A percentile compares a stretch with the other conserved stretches of the same genome.
Evolutionary conservation across 805 yeast species (phyloP).

Genomic region (Candida yuanshanica): DNA sequence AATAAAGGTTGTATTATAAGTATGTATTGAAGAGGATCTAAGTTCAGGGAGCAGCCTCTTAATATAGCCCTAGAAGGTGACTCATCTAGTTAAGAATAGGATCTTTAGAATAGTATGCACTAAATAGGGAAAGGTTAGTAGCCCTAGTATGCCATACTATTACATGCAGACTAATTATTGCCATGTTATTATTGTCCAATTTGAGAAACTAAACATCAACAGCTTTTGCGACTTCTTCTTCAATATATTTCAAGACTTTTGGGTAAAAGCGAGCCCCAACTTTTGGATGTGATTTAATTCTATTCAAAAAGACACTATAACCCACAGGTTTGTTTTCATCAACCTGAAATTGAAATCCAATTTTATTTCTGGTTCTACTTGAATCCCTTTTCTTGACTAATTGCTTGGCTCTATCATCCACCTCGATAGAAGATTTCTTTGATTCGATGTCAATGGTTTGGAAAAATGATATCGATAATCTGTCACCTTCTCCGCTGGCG

Average conservation of each 20-base stretch:
- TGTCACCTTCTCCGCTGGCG: constrained; percentile 21
- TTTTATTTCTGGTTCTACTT: constrained; percentile 15
- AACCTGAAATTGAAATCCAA: constrained; percentile 24
- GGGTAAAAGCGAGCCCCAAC: constrained; percentile 44
- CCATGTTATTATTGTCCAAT: too few relatives aligned
- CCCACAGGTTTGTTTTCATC: constrained; percentile 37
- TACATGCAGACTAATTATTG: too few relatives aligned
- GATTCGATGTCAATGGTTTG: constrained; percentile 36
- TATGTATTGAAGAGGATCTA: too few relatives aligned
- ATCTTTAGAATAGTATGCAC: too few relatives aligned
- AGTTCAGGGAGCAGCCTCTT: too few relatives aligned
- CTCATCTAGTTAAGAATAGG: too few relatives aligned
- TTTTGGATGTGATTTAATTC: constrained; percentile 45
- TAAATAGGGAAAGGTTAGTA: too few relatives aligned
- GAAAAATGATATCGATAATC: constrained; percentile 44
- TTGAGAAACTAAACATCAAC: constrained; percentile 42
- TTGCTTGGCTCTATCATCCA: constrained; percentile 12
- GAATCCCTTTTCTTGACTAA: constrained; percentile 16
- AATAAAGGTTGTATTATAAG: too few relatives aligned
- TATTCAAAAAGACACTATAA: constrained; percentile 38
- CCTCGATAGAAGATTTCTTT: constrained; percentile 15
- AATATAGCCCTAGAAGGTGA: too few relatives aligned
- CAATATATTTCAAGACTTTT: constrained; percentile 31
- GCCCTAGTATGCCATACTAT: too few relatives aligned
- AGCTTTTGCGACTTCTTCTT: constrained; percentile 31